These are phyloP conservation scores for Crataegus laevigata DNA, from an alignment of 306 rosid species.

Conservation along the genomic window DNA sequence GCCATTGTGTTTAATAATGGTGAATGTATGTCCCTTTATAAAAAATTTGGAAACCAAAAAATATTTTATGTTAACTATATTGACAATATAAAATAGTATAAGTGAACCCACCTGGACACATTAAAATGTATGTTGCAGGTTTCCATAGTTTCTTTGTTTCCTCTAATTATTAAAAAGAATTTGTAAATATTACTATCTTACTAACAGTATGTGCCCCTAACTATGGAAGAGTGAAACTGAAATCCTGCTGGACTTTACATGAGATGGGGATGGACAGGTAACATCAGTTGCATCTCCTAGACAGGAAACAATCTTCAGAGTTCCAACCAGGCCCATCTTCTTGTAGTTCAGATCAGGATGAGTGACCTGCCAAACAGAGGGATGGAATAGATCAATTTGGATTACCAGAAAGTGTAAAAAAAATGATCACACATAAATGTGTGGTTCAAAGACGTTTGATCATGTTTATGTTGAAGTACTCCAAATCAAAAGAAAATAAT, in stretches of 20 bases:
- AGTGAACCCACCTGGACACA: neutral
- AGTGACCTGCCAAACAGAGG: slow-evolving; percentile 16
- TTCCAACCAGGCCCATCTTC: slow-evolving; percentile 38
- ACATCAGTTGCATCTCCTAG: slow-evolving; percentile 24
- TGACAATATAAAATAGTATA: neutral
- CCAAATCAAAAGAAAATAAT: neutral
- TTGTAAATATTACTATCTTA: neutral
- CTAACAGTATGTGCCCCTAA: neutral
- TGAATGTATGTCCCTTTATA: neutral
- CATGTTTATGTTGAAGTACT: neutral
- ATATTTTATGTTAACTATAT: neutral
- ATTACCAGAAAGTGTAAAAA: neutral
- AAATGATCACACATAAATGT: neutral
- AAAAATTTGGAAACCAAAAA: neutral
- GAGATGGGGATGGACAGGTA: slow-evolving; percentile 13
- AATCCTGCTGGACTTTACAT: slow-evolving; percentile 7
- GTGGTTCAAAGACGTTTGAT: neutral
- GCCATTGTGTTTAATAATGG: neutral
- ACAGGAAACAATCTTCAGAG: slow-evolving; percentile 31
- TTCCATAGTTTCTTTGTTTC: neutral
- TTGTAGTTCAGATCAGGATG: slow-evolving; percentile 33
- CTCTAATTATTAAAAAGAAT: neutral
- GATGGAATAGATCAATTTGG: neutral
- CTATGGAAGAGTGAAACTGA: neutral
- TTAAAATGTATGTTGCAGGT: neutral